Base-by-base conservation (phyloP, 2,329 filamentous ascomycete genomes). In the Diaporthe eres region DNA sequence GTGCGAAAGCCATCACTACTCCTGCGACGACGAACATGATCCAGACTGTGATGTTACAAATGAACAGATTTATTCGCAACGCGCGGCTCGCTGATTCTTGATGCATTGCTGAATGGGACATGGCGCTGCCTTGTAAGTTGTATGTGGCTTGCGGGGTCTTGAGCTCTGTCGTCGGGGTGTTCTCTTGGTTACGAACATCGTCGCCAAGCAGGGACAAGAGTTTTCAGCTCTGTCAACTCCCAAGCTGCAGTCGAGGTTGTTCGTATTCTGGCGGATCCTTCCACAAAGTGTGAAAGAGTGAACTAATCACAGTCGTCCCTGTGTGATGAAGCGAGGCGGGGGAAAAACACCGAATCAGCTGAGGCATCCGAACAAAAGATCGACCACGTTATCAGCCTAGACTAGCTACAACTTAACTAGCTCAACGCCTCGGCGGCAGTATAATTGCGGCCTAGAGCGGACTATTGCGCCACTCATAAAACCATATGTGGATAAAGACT, bases 1-100 rank as follows among this genome's bases (percentile, higher is more conserved):
- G 12, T 39, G 47, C 47, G 8, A 68, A 68, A 39, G 63, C 44
- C 63, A 53, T 68, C 3, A 53, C 63, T 53, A 68, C 13, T 39
- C 44, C 63, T 10, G 63, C 63, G n/a, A 68, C 31, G 22, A 68
- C 63, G 22, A 53, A 68, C 63, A 68, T 68, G 10, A 68, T 12
- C 63, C 63, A 68, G 4, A 68, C 31, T n/a, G 63, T 68, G 3
- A 68, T 22, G 15, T 68, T 68, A 19, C 28, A 25, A 10, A 68
- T 19, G 13, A 68, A 4, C 31, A 51, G n/a, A 19, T 68, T 51
- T 17, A 39, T 10, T 39, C 7, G 63, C 31, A 53, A 39, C 10
- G 31, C 1, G 22, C 22, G 22, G 1, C 39, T 51, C 2, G 12
- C 22, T 15, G 31, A 37, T 5, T 37, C 44, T 39, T 37, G 63